These are phyloP conservation scores for Peronospora belbahrii DNA, from an alignment of 352 stramenopile species.

Conservation along the genomic window DNA sequence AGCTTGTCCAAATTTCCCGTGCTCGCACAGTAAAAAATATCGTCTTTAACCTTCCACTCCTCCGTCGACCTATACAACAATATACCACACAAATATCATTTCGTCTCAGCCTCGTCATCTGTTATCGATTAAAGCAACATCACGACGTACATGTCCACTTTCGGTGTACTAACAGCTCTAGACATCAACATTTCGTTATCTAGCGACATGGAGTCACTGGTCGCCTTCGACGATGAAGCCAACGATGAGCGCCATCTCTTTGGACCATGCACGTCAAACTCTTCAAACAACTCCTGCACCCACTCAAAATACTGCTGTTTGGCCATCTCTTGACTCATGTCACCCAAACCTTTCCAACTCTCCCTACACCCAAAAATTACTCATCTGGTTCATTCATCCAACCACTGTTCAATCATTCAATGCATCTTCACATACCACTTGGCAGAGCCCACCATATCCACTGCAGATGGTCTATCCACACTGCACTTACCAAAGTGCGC, in stretches of 20 bases:
- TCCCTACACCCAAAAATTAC: slow-evolving; percentile 26
- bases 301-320: slow-evolving; percentile 64
- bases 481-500: slow-evolving; percentile 49
- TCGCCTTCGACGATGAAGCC: slow-evolving; percentile 11
- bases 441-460: slow-evolving; percentile 56
- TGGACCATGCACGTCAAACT: slow-evolving; percentile 45
- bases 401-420: too few relatives aligned
- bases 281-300: slow-evolving; percentile 62
- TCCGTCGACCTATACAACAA: slow-evolving; percentile 42
- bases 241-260: slow-evolving; percentile 20
- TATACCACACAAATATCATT: neutral
- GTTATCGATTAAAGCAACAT: neutral
- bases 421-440: slow-evolving; percentile 75
- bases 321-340: slow-evolving; percentile 42
- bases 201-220: slow-evolving; percentile 27
- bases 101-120: neutral
- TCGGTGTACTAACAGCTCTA: slow-evolving; percentile 49
- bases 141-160: slow-evolving; percentile 55
- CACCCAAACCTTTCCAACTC: slow-evolving; percentile 54
- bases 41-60: slow-evolving; percentile 67
- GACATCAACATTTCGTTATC: slow-evolving; percentile 40
- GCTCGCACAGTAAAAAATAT: slow-evolving; percentile 67
- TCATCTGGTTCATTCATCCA: too few relatives aligned
- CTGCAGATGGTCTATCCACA: slow-evolving; percentile 45
- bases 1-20: slow-evolving; percentile 53